These are phyloP conservation scores for Chrysanthemum lavandulifolium DNA, from an alignment of 129 eudicot genomes.

Conservation along the genomic window DNA sequence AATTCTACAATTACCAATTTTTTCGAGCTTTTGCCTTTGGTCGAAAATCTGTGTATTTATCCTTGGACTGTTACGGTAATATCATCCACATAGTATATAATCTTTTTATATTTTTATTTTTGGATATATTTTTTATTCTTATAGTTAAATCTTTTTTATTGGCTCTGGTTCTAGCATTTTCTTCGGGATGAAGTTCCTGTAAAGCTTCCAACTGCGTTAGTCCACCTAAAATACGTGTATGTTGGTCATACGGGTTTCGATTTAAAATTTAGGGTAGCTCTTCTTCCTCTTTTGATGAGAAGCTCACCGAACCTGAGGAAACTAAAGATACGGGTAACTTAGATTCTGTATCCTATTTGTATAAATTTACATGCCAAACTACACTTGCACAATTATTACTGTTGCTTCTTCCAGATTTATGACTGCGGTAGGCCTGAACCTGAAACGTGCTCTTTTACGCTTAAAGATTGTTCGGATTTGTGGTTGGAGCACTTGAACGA, in stretches of 20 bases:
- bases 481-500: conserved; percentile 1
- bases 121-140: no score
- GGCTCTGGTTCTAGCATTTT: not conserved
- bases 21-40: not conserved
- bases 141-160: not conserved
- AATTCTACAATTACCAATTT: not conserved
- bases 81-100: not conserved
- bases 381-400: not conserved
- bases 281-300: not conserved
- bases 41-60: not conserved
- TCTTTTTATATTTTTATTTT: not conserved
- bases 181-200: not conserved
- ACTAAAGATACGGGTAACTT: not conserved
- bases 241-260: not conserved
- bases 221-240: not conserved
- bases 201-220: not conserved
- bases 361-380: not conserved
- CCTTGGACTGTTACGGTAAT: not conserved
- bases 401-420: not conserved
- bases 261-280: not conserved
- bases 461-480: not conserved
- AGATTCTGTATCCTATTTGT: not conserved
- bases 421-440: not conserved
- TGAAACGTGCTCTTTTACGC: not conserved
- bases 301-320: not conserved